Base-by-base conservation (phyloP, 192 early-diverging fungal species). In the Podila horticola region DNA sequence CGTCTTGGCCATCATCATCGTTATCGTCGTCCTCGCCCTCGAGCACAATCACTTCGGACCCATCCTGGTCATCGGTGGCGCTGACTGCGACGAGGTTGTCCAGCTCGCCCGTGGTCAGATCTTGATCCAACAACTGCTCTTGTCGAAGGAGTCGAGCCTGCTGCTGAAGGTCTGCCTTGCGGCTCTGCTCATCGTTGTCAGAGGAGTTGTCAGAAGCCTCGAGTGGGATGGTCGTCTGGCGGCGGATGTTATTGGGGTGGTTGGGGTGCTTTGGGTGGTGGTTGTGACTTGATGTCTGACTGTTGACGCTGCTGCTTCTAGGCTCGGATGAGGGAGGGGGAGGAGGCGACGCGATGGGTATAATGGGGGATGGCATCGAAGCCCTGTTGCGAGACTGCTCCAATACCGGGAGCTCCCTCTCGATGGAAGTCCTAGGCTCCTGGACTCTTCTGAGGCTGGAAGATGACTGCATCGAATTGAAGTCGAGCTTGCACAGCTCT, bases 131-230 rank as follows among this genome's bases (percentile, higher is more conserved):
- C 29, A 48, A 62, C 64, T 79, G 70, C 66, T 81, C 76, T n/a
- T 72, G 76, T 2, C 52, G 64, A 9, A 79, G 59, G 29, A 79
- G 65, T 24, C 75, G 64, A 34, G 66, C 75, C 65, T 72, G 75
- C 5, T 79, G 51, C 29, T 45, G 31, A 45, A 58, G 66, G 55
- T 79, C 76, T 5, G 65, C 33, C 36, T 70, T 64, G 9, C 30
- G 62, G 15, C 52, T 38, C 57, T 82, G 72, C 12, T 60, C 17
- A 17, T 75, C 72, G 41, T 64, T 68, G 2, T 74, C 72, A 17
- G 58, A 64, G 19, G 26, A 15, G 24, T 20, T n/a, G 19, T 64
- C 62, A 48, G 69, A n/a, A 26, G 36, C 52, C 50, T 64, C 30
- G 58, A 34, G 17, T 10, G 51, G 67, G n/a, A 15, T 26, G 55